phyloP scores from a whole-genome alignment of 768 basidiomycete species.

The Dacryopinax spathularia region DNA sequence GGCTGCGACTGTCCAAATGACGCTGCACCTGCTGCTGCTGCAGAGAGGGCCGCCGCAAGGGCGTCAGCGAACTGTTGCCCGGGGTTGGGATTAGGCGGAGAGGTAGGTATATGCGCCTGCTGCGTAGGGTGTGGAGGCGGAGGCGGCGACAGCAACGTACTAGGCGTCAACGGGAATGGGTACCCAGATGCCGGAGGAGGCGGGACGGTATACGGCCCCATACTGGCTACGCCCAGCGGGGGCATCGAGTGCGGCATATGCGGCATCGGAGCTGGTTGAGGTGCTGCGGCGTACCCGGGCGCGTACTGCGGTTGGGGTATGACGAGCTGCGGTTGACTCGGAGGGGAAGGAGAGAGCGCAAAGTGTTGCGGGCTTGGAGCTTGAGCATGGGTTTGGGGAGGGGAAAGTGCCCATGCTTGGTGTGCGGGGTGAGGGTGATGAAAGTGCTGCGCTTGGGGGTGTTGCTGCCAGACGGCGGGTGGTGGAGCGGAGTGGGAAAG shows the following conservation, averaged over 20 bases:
- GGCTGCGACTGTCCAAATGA: not conserved
- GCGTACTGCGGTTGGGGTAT: conserved; percentile 1
- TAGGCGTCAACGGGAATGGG: not conserved
- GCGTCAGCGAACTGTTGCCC: not conserved
- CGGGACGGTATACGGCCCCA: not conserved
- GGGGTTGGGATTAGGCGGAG: not conserved
- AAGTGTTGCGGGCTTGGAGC: not conserved
- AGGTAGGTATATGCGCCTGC: not conserved
- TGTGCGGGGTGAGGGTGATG: too few species aligned
- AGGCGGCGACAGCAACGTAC: not conserved
- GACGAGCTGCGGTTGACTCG: not conserved
- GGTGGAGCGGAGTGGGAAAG: not conserved
- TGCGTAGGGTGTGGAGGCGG: not conserved
- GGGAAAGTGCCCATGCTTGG: not conserved
- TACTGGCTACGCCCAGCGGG: not conserved
- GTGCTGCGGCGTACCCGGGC: not conserved
- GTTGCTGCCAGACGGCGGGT: not conserved
- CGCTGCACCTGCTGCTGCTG: not conserved
- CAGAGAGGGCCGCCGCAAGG: not conserved
- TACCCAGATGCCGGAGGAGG: not conserved
- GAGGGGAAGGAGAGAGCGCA: not conserved
- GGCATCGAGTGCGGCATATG: not conserved
- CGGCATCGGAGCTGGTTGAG: not conserved
- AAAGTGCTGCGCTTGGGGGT: not conserved
- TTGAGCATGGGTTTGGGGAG: not conserved